Conservation (phyloP, 2,329 filamentous ascomycete genomes). For the Botrytis hyacinthi region DNA sequence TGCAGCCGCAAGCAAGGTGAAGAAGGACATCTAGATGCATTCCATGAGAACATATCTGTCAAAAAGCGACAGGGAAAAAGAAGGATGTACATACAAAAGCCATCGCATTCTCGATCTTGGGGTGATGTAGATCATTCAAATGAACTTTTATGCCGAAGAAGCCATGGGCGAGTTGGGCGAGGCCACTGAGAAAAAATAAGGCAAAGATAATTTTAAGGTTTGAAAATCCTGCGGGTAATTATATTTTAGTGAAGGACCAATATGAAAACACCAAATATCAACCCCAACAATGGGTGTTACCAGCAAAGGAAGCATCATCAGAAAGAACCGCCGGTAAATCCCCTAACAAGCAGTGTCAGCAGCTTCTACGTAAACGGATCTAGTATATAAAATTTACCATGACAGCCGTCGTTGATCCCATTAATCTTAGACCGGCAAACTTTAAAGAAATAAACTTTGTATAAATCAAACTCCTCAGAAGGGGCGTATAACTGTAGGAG, state of each 20-base stretch:
- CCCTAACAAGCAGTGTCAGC: neutral
- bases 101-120: neutral
- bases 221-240: neutral
- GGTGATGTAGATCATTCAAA: neutral
- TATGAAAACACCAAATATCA: neutral
- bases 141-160: neutral
- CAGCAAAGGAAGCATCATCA: neutral
- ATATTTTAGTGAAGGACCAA: neutral
- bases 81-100: neutral
- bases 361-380: neutral
- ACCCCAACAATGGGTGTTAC: neutral
- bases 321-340: neutral
- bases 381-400: neutral
- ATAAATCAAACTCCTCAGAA: neutral
- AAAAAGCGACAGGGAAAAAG: neutral
- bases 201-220: neutral
- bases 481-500: neutral
- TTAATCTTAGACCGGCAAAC: neutral
- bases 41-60: neutral
- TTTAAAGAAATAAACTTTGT: neutral
- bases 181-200: neutral
- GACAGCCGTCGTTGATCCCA: neutral
- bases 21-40: neutral
- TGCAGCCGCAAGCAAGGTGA: neutral
- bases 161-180: neutral